A percentile compares a stretch with the other conserved stretches of the same genome.
Conservation (phyloP, 495 filamentous ascomycete genomes). For the Neurospora sublineolata region DNA sequence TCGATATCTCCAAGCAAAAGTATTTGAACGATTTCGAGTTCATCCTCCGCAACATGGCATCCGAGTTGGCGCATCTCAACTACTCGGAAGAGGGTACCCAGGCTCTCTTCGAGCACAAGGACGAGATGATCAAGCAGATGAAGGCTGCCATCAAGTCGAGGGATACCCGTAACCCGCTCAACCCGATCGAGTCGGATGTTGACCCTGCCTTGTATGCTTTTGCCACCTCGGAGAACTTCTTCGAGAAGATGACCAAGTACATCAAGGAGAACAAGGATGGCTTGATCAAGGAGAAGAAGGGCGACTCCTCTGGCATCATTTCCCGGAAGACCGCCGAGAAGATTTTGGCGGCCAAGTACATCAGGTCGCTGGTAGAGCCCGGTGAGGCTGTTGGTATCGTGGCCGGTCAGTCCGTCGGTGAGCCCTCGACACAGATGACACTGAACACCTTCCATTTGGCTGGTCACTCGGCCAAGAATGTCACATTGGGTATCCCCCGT, state of each 20-base stretch:
- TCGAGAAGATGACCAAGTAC: constrained; percentile 49
- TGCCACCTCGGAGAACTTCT: constrained; percentile 83
- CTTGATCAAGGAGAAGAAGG: constrained; percentile 67
- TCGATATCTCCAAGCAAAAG: constrained; percentile 89
- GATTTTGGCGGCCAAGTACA: constrained; percentile 80
- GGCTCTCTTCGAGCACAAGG: constrained; percentile 33
- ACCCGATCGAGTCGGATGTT: constrained; percentile 63
- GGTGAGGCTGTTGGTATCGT: constrained; percentile 98
- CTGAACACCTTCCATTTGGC: constrained; percentile 99
- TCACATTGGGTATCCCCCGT: constrained; percentile 95
- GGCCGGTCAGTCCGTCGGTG: constrained; percentile 90
- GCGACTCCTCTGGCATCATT: constrained; percentile 23
- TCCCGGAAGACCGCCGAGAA: constrained; percentile 68
- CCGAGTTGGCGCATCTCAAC: constrained; percentile 37
- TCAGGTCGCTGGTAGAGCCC: constrained; percentile 86
- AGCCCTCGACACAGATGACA: constrained; percentile 99
- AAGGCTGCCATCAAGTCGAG: constrained; percentile 63
- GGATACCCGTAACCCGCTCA: constrained; percentile 52
- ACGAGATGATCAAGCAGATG: constrained; percentile 61
- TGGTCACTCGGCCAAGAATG: constrained; percentile 95
- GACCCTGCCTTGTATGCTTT: constrained; percentile 68
- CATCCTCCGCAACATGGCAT: constrained; percentile 61
- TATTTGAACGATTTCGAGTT: constrained; percentile 88
- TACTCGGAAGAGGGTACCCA: constrained; percentile 26
- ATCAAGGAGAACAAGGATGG: constrained; percentile 64